Evolutionary conservation across 1,284 basidiomycete genomes (phyloP), one percentile per base, ranked within the genome.

Genomic region (Trichosporon sp.): DNA sequence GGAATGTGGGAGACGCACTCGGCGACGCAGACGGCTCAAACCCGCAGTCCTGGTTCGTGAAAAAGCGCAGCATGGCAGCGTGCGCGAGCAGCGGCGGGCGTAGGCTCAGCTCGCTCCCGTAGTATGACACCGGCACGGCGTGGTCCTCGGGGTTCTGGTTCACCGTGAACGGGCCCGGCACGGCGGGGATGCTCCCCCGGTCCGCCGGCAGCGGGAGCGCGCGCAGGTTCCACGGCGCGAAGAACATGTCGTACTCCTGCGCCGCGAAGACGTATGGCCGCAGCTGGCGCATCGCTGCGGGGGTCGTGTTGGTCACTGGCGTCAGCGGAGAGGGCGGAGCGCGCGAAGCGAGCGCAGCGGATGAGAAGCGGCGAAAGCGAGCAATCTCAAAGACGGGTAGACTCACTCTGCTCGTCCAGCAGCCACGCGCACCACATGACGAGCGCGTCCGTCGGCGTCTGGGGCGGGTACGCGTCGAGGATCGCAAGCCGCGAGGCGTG

Each of bases 191-290:
- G 68, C 9, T 11, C 15, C 32, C 76, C 73, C n/a, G 73, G 58
- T 7, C 74, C 11, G 38, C 5, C 65, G 21, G 73, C 64, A 18
- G 21, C 1, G 84, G 84, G 0, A 85, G 76, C 21, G 78, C 67
- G n/a, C 75, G 78, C 47, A 83, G 74, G 1, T 83, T 85, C 86
- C 86, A 87, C 0, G 86, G 86, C 0, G 83, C 85, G 71, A 83
- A 81, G 73, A 80, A 86, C 4, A 84, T 76, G 65, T 86, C 85
- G 73, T 86, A 87, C 74, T 83, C 76, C 60, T 77, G 77, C 0
- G 85, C 84, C 0, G 85, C 86, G 74, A 87, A 87, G 21, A 86
- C 86, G 66, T 85, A 68, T 77, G 82, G 35, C 64, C 72, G 5
- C 70, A 74, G 13, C 78, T 68, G 66, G 12, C 68, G 29, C 15